Conservation (phyloP, 176 grass and related monocot genomes). For the Phoenix roebelenii region DNA sequence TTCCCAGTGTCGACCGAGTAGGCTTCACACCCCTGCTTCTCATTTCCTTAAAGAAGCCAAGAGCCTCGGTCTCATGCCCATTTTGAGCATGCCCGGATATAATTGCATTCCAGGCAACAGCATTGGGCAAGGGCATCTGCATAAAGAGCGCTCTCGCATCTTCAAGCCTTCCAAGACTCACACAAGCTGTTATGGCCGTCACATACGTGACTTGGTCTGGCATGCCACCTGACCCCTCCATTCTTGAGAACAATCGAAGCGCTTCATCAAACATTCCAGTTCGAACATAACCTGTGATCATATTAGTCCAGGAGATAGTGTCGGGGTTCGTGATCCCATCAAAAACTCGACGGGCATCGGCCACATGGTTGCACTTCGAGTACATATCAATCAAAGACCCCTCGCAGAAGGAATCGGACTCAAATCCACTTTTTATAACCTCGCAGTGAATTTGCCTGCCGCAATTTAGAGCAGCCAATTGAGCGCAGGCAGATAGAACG, state of each 20-base stretch:
- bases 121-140: constrained; percentile 19
- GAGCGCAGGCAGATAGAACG: constrained; percentile 33
- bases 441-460: constrained; percentile 45
- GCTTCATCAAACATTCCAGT: constrained; percentile 25
- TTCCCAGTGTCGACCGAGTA: constrained; percentile 51
- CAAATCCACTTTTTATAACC: constrained; percentile 37
- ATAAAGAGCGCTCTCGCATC: constrained; percentile 28
- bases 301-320: constrained; percentile 49
- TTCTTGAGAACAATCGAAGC: constrained; percentile 31
- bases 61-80: constrained; percentile 27
- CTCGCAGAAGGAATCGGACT: constrained; percentile 29
- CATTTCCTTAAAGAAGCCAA: constrained; percentile 53
- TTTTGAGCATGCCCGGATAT: constrained; percentile 41
- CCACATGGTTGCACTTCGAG: constrained; percentile 28
- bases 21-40: constrained; percentile 26
- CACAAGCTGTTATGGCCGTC: constrained; percentile 39
- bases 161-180: constrained; percentile 34
- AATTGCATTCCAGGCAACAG: constrained; percentile 59
- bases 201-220: constrained; percentile 28
- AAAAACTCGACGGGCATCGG: constrained; percentile 38
- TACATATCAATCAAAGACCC: constrained; percentile 52
- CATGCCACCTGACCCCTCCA: constrained; percentile 25
- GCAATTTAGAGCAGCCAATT: constrained; percentile 13
- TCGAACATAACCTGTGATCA: constrained; percentile 43
- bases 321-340: constrained; percentile 28